Base-by-base conservation (phyloP, 352 stramenopile genomes). In the Blastocystis sp. region DNA sequence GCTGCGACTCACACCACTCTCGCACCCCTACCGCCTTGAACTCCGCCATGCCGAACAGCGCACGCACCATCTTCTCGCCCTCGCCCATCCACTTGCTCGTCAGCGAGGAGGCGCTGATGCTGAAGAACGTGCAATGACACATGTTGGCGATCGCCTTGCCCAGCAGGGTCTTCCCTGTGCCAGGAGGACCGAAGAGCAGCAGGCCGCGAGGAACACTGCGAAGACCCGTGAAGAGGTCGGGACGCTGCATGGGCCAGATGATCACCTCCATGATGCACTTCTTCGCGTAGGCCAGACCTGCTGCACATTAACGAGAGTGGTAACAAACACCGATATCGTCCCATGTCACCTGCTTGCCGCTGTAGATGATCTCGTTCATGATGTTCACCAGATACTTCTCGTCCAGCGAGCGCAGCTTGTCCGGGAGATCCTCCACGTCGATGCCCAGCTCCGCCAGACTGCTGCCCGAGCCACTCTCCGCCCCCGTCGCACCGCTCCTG, bases 61-160 rank as follows among this genome's bases (percentile, higher is more conserved):
- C 98, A 50, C 95, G 93, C 50, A 99, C 96, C 0, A 98, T 92
- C 85, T 98, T 98, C 91, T 99, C 96, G 69, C 96, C 96, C 93
- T 99, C 97, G 13, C 98, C 98, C 87, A 99, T 99, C 97, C 97
- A 99, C 94, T 99, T 99, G 92, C 95, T 98, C 34, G 96, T 99
- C 18, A 99, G 92, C 0, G 96, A 98, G 65, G 96, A 99, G 53
- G 96, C 96, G 3, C 96, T 98, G 87, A 99, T 99, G 73, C 93
- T 98, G 92, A 99, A 99, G 90, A 99, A 99, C 0, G 96, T 99
- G 3, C 97, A 97, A 18, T 95, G 95, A 53, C 93, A 98, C 91
- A 98, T 94, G 90, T 96, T 96, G 20, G 98, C 97, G 91, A 99
- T 99, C 0, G 98, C 98, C 91, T 99, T 99, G 62, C 96, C 98